Conservation (phyloP, 257 asterid genomes). For the Capsicum pubescens region DNA sequence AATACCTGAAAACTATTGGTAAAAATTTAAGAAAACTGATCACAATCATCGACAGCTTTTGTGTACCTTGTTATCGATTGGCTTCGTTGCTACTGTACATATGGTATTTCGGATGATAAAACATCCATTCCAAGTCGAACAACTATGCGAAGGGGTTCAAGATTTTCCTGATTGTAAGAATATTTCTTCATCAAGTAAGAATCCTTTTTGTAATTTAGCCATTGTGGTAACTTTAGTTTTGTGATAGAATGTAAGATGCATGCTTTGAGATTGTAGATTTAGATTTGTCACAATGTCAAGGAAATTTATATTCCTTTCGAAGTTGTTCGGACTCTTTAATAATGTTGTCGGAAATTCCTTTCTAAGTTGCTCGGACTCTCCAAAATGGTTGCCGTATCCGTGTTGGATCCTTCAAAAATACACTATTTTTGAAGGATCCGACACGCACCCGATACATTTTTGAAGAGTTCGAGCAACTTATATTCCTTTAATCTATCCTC, state of each 20-base stretch:
- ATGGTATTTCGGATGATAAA: neutral
- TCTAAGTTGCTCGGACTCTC: too few species aligned
- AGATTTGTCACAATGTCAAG: neutral
- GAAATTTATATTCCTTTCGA: neutral
- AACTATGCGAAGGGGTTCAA: neutral
- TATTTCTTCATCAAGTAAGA: neutral
- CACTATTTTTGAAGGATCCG: too few species aligned
- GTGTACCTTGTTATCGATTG: conserved; percentile 4
- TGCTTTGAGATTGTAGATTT: conserved; percentile 5
- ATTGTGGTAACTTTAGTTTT: neutral
- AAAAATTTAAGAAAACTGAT: conserved; percentile 11
- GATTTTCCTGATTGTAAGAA: conserved; percentile 19
- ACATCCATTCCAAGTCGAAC: neutral
- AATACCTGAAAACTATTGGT: conserved; percentile 42
- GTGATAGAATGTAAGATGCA: neutral
- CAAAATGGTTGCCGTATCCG: too few species aligned
- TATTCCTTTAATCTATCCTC: neutral
- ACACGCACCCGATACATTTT: too few species aligned
- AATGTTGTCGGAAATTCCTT: too few species aligned
- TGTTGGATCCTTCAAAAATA: too few species aligned
- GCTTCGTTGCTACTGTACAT: conserved; percentile 39
- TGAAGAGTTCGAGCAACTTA: neutral
- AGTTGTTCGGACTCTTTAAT: too few species aligned
- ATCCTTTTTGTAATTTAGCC: conserved; percentile 8
- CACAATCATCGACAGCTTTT: neutral